These are phyloP conservation scores for Nannizzia gypsea DNA, from an alignment of 2,329 filamentous ascomycete species.

Conservation along the genomic window DNA sequence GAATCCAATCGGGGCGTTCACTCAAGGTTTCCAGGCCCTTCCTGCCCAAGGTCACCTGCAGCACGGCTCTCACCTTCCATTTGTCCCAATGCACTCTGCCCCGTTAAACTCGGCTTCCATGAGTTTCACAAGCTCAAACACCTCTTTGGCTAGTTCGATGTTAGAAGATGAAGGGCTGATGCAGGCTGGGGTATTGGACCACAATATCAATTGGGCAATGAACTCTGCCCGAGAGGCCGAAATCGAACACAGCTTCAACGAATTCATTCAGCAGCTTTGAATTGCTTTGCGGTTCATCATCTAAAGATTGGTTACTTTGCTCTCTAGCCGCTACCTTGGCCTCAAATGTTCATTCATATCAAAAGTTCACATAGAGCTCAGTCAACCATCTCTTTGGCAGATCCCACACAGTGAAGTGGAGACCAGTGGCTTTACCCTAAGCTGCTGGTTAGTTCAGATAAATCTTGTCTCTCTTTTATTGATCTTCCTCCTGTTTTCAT, in stretches of 20 bases:
- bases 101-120: neutral
- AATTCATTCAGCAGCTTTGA: neutral
- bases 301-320: no score
- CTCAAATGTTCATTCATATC: no score
- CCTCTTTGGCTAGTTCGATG: neutral
- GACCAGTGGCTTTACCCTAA: neutral
- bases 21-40: neutral
- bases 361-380: no score
- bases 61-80: neutral
- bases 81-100: neutral
- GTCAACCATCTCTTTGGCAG: neutral
- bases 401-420: neutral
- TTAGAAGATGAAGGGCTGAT: neutral
- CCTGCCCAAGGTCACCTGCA: neutral
- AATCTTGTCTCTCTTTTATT: neutral
- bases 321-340: no score
- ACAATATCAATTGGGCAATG: neutral
- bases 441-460: neutral
- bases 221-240: neutral
- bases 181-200: neutral
- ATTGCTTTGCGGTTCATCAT: no score
- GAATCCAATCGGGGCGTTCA: neutral
- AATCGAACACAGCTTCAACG: neutral
- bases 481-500: neutral
- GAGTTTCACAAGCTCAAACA: neutral